Conservation (phyloP, 1,284 basidiomycete species). For the Cerrena zonata region DNA sequence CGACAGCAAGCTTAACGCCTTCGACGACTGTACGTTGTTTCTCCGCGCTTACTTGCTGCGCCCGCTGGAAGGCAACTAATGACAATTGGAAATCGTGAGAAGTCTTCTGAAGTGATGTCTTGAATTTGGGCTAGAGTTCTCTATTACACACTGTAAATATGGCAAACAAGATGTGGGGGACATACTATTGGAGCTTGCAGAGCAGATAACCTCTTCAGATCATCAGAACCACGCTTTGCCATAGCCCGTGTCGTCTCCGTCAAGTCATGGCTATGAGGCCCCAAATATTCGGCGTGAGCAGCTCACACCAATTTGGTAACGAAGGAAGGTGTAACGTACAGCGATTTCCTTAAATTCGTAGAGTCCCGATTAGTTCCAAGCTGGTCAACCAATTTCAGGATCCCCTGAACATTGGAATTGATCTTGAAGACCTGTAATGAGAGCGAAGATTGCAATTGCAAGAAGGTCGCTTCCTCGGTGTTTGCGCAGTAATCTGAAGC, state of each 20-base stretch:
- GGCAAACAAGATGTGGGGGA: constrained; percentile 11
- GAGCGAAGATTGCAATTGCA: constrained; percentile 75
- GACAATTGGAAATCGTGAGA: constrained; percentile 90
- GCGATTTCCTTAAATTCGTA: constrained; percentile 64
- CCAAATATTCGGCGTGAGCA: neutral
- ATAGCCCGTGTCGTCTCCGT: constrained; percentile 91
- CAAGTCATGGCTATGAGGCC: constrained; percentile 64
- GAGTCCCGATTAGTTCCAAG: constrained; percentile 80
- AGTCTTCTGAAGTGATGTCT: constrained; percentile 80
- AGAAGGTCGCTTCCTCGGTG: constrained; percentile 72
- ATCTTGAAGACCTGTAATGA: constrained; percentile 98
- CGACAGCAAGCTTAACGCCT: constrained; percentile 70
- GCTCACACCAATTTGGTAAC: neutral
- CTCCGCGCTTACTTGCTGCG: constrained; percentile 86
- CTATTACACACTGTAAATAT: too few species aligned
- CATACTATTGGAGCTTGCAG: constrained; percentile 62
- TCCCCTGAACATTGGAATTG: constrained; percentile 93
- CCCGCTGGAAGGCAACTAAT: constrained; percentile 84
- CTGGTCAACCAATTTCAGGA: constrained; percentile 87
- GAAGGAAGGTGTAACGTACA: constrained; percentile 49
- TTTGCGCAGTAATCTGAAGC: constrained; percentile 37
- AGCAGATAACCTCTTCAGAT: constrained; percentile 79
- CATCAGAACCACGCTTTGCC: constrained; percentile 88
- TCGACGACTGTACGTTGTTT: constrained; percentile 80
- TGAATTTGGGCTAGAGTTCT: constrained; percentile 56